Percentiles rank a stretch among this genome's conserved stretches.
Evolutionary conservation across 176 grass and related monocot genomes (phyloP).

Genomic region (Triticum monococcum): DNA sequence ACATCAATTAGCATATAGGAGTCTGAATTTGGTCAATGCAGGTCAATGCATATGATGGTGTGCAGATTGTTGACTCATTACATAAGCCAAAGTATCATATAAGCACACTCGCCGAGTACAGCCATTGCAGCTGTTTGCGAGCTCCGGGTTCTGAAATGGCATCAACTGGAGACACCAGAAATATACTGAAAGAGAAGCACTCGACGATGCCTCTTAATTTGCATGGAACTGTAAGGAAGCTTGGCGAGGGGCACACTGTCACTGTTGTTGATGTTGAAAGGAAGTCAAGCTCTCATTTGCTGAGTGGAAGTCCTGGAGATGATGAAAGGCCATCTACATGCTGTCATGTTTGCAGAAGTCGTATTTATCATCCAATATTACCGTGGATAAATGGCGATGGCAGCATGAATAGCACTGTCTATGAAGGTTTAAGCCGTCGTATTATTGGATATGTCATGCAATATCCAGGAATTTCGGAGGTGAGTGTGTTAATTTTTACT

Average conservation of each 20-base stretch:
- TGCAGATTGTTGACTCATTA: conserved; percentile 65
- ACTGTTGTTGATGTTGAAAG: conserved; percentile 59
- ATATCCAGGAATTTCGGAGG: conserved; percentile 82
- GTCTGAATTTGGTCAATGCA: conserved; percentile 41
- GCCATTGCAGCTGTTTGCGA: conserved; percentile 29
- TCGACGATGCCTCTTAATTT: conserved; percentile 10
- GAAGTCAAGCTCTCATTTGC: conserved; percentile 2
- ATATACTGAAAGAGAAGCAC: conserved; percentile 35
- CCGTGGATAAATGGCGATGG: conserved; percentile 98
- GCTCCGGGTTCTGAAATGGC: conserved; percentile 20
- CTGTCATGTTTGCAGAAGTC: conserved; percentile 20
- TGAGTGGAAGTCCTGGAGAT: conserved; percentile 15
- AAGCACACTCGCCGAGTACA: conserved; percentile 27
- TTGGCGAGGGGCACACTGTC: conserved; percentile 74
- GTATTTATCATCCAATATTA: conserved; percentile 63
- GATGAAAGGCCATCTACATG: conserved; percentile 2
- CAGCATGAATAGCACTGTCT: conserved; percentile 61
- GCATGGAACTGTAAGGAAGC: conserved; percentile 39
- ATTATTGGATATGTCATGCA: conserved; percentile 83
- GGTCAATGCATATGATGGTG: conserved; percentile 83
- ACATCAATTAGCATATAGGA: conserved; percentile 5
- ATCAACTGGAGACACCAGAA: conserved; percentile 29
- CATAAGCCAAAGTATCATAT: conserved; percentile 85
- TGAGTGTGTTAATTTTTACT: conserved; percentile 28
- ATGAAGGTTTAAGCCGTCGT: conserved; percentile 69